phyloP scores from a whole-genome alignment of 306 rosid species.

The Prunus mongolica region DNA sequence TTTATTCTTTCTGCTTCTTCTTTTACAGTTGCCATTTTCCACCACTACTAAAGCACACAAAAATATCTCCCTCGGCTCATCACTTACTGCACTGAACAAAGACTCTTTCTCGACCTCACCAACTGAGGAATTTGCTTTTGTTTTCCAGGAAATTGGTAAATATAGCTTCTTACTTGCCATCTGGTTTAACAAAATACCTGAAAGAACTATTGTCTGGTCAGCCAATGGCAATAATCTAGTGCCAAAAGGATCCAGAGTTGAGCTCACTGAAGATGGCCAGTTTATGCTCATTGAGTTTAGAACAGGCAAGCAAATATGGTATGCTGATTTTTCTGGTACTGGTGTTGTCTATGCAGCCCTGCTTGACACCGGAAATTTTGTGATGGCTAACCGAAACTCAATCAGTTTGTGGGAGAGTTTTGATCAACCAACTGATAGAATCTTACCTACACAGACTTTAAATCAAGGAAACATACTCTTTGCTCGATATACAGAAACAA shows the following conservation, averaged over 20 bases:
- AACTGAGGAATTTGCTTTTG: no score
- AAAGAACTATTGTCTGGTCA: no score
- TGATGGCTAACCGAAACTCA: conserved; percentile 16
- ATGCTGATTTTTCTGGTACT: not conserved
- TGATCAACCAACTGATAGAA: conserved; percentile 48
- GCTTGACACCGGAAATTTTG: conserved; percentile 60
- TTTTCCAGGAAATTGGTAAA: no score
- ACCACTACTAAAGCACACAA: no score
- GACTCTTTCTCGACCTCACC: no score
- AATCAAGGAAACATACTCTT: not conserved
- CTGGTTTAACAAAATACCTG: no score
- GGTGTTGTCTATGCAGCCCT: conserved; percentile 36
- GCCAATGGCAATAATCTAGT: no score
- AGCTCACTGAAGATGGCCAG: conserved; percentile 24
- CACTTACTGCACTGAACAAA: no score
- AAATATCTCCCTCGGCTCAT: no score
- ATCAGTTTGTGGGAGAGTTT: conserved; percentile 47
- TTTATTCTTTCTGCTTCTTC: no score
- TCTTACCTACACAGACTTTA: conserved; percentile 46
- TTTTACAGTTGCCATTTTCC: no score
- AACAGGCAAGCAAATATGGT: conserved; percentile 20
- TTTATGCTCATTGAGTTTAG: conserved; percentile 26
- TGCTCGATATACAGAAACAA: conserved; percentile 29
- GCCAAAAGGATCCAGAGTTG: conserved; percentile 27
- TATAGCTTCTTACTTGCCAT: no score